Conservation (phyloP, 23 red algal genomes). For the Gracilaria gracilis region DNA sequence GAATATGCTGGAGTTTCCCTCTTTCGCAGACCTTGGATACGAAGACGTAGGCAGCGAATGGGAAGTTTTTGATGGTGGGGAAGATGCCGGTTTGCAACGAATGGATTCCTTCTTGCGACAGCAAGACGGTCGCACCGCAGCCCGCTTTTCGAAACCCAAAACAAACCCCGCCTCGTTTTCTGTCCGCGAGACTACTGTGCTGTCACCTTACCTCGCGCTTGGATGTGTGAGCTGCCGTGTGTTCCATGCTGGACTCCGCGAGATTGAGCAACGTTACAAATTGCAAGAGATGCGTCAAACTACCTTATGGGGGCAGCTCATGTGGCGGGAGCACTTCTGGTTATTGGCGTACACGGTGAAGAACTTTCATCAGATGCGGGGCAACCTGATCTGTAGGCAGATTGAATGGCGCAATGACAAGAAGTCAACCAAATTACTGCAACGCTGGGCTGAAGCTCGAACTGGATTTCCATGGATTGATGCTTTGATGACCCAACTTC, state of each 20-base stretch:
- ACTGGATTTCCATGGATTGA: constrained; percentile 98
- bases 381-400: constrained; percentile 86
- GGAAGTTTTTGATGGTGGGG: constrained; percentile 73
- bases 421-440: constrained; percentile 20
- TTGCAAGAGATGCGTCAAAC: constrained; percentile 42
- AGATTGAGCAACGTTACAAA: constrained; percentile 45
- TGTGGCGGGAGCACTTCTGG: constrained; percentile 94
- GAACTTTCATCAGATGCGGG: constrained; percentile 91
- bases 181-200: constrained; percentile 79
- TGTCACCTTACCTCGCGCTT: constrained; percentile 85
- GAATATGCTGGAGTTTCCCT: constrained; percentile 7
- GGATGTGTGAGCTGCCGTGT: constrained; percentile 78
- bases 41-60: not conserved
- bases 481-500: constrained; percentile 94
- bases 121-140: constrained; percentile 50
- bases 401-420: constrained; percentile 84
- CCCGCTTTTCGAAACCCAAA: constrained; percentile 85
- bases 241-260: constrained; percentile 63
- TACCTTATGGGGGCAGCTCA: constrained; percentile 91
- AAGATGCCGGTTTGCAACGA: constrained; percentile 69
- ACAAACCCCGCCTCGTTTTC: constrained; percentile 75
- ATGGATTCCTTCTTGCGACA: constrained; percentile 60
- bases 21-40: constrained; percentile 56
- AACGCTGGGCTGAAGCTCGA: constrained; percentile 79
- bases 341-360: constrained; percentile 58